Percentiles rank a stretch among this genome's conserved stretches.
phyloP scores from a whole-genome alignment of 495 filamentous ascomycete genomes.

The Lophiostoma macrostomum region DNA sequence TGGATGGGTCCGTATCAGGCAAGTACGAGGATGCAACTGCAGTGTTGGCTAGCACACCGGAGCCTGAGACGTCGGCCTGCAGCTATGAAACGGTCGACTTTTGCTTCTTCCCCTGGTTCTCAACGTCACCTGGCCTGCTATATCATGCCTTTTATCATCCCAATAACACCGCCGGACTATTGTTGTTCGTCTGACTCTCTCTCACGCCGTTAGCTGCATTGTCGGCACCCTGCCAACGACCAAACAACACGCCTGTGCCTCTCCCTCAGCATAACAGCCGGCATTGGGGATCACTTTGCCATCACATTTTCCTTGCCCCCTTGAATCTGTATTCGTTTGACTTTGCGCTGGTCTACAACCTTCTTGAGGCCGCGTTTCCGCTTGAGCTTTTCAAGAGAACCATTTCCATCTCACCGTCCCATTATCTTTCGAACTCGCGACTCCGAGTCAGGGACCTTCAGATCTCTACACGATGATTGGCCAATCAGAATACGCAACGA shows the following conservation, averaged over 20 bases:
- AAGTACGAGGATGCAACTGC: background rate
- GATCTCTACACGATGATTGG: conserved; percentile 1
- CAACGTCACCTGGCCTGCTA: conserved; percentile 1
- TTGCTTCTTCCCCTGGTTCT: background rate
- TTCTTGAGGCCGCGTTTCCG: conserved; percentile 5
- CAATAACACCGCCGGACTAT: conserved; percentile 1
- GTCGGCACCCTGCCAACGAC: background rate
- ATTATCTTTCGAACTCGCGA: too few species aligned
- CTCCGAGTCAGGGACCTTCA: too few species aligned
- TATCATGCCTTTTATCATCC: conserved; percentile 7
- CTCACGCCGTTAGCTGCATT: conserved; percentile 17
- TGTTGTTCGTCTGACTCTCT: conserved; percentile 11
- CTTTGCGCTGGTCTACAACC: background rate
- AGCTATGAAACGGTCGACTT: background rate
- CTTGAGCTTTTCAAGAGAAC: too few species aligned
- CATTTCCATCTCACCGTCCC: too few species aligned
- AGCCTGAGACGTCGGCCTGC: conserved; percentile 1
- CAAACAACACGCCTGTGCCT: conserved; percentile 8
- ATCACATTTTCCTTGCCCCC: conserved; percentile 8
- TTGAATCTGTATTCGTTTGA: conserved; percentile 4
- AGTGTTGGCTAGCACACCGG: background rate
- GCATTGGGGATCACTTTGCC: conserved; percentile 15
- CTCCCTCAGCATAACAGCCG: conserved; percentile 10
- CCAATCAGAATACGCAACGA: background rate
- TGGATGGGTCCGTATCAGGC: background rate